These are phyloP conservation scores for Hymenoscyphus infarciens DNA, from an alignment of 2,329 filamentous ascomycete species.

Conservation along the genomic window DNA sequence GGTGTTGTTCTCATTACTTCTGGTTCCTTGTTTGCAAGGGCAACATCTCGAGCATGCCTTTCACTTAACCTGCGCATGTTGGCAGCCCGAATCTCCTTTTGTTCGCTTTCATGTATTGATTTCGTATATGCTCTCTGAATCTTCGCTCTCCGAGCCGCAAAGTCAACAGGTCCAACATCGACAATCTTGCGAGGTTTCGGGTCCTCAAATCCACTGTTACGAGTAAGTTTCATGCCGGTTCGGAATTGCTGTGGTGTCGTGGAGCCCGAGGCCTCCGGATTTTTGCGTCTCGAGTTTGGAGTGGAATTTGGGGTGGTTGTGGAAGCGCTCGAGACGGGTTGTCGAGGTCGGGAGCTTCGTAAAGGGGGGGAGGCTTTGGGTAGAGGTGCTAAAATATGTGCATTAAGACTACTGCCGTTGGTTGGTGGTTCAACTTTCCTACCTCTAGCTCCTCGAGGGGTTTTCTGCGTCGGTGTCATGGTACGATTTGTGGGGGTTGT, in stretches of 20 bases:
- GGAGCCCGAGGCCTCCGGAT: slow-evolving; percentile 33
- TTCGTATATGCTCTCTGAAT: slow-evolving; percentile 84
- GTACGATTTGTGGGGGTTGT: slow-evolving; percentile 27
- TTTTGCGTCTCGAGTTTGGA: slow-evolving; percentile 53
- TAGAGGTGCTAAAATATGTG: slow-evolving; percentile 67
- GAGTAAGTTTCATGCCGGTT: slow-evolving; percentile 32
- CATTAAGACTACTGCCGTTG: slow-evolving; percentile 57
- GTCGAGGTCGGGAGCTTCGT: slow-evolving; percentile 76
- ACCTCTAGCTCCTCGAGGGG: slow-evolving; percentile 24
- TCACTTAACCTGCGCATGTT: slow-evolving; percentile 37
- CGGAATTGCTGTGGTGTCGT: slow-evolving; percentile 26
- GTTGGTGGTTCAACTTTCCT: slow-evolving; percentile 23
- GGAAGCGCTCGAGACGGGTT: slow-evolving; percentile 71
- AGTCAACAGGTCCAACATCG: slow-evolving; percentile 73
- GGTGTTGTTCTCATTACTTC: slow-evolving; percentile 24
- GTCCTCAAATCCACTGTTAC: slow-evolving; percentile 24
- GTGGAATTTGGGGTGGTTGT: slow-evolving; percentile 60
- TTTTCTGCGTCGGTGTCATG: slow-evolving; percentile 37
- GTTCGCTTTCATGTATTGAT: slow-evolving; percentile 72
- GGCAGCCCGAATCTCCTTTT: slow-evolving; percentile 44
- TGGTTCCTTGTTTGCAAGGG: slow-evolving; percentile 31
- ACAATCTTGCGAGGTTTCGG: slow-evolving; percentile 46
- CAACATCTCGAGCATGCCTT: slow-evolving; percentile 19
- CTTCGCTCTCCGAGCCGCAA: slow-evolving; percentile 74
- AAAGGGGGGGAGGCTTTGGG: slow-evolving; percentile 75